Evolutionary conservation across 2,329 filamentous ascomycete species (phyloP), one percentile per base, ranked within the genome.

Genomic region (Trichoderma guizhouense): DNA sequence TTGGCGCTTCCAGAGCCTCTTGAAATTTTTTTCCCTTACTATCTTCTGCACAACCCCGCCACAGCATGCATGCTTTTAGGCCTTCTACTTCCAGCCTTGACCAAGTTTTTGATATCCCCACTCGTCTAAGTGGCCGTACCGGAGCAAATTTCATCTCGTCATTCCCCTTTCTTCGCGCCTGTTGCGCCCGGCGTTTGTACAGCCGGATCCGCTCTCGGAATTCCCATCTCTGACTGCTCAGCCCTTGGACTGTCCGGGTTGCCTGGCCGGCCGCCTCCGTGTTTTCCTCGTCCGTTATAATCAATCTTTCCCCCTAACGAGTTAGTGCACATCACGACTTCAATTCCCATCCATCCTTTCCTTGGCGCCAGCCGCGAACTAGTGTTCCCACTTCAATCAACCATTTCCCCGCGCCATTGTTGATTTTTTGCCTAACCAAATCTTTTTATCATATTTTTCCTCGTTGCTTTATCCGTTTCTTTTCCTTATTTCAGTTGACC

Each of bases 311-410:
- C 69, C 61, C 58, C 53, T 53, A 67, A 47, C 57, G 36, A 73
- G 63, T 65, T 71, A 72, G 69, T 69, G 55, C 66, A 69, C 63
- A 67, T 73, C 65, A 63, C 61, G 63, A 62, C 71, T 58, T 72
- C 69, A 51, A 43, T 60, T 71, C 39, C 62, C 61, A 43, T 68
- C 32, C 71, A 36, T 76, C 75, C 76, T 68, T 47, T 68, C 75
- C 69, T 76, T 73, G 76, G 75, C 76, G 74, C 75, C 75, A 36
- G 78, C 80, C 80, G 82, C 81, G 81, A 82, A 79, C 78, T 83
- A 82, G 80, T 78, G 78, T 80, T 79, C 78, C 78, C 79, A 80
- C 79, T 77, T 78, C 76, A 76, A 67, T 53, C 32, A 55, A 55
- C 30, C 43, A 34, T 65, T 73, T 71, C 72, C 72, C 72, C 72